phyloP scores from a whole-genome alignment of 768 basidiomycete species.

The Nidula microcarpa region DNA sequence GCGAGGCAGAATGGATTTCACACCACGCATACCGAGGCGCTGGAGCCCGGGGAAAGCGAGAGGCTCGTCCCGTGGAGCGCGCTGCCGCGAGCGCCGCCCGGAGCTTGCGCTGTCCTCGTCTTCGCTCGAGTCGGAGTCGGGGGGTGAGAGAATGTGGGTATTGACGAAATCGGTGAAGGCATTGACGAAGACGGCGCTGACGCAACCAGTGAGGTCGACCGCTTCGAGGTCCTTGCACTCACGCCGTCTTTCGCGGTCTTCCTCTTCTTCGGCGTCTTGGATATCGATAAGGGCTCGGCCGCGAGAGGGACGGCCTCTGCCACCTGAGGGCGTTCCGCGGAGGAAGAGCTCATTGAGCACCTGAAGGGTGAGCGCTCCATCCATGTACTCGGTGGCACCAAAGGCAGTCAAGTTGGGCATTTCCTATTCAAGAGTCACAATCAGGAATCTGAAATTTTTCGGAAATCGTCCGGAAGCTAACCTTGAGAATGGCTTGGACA shows the following conservation, averaged over 20 bases:
- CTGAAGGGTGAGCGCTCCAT: slow-evolving; percentile 78
- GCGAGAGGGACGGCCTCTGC: slow-evolving; percentile 64
- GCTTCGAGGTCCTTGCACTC: slow-evolving; percentile 82
- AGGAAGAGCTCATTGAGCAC: slow-evolving; percentile 91
- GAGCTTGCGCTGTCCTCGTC: slow-evolving; percentile 32
- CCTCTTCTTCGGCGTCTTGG: slow-evolving; percentile 60
- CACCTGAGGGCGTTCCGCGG: slow-evolving; percentile 71
- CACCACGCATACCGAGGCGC: slow-evolving; percentile 79
- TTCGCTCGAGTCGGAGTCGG: slow-evolving; percentile 36
- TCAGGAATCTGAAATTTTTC: slow-evolving; percentile 3
- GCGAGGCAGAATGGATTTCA: slow-evolving; percentile 70
- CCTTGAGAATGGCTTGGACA: slow-evolving; percentile 75
- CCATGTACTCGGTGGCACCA: slow-evolving; percentile 99
- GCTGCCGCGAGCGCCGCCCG: slow-evolving; percentile 25
- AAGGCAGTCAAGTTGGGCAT: slow-evolving; percentile 82
- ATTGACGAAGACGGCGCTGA: slow-evolving; percentile 85
- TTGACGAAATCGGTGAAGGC: slow-evolving; percentile 82
- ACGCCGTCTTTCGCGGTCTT: slow-evolving; percentile 69
- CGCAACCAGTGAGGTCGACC: slow-evolving; percentile 91
- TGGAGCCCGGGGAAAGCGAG: slow-evolving; percentile 65
- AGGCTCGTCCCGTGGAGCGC: slow-evolving; percentile 42
- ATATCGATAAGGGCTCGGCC: slow-evolving; percentile 50
- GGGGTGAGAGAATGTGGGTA: slow-evolving; percentile 48
- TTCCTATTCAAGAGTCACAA: slow-evolving; percentile 50
- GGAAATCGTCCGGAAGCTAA: slow-evolving; percentile 22